These are phyloP conservation scores for Fusarium illudens DNA, from an alignment of 2,329 filamentous ascomycete species.

Conservation along the genomic window DNA sequence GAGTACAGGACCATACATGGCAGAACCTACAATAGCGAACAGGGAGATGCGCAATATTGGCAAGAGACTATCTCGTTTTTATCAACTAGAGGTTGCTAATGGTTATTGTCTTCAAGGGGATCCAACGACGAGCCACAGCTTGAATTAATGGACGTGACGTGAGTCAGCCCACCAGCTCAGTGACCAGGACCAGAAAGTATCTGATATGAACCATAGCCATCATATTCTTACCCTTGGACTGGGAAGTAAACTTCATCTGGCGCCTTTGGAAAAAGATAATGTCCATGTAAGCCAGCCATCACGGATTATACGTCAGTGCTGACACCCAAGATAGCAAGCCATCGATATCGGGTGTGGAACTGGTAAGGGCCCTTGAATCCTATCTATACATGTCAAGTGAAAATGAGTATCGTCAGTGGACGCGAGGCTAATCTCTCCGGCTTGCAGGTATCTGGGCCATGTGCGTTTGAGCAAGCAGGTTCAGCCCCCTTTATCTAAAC, in stretches of 20 bases:
- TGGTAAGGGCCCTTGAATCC: conserved; percentile 45
- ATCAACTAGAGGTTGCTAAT: not conserved
- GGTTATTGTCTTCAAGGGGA: conserved; percentile 13
- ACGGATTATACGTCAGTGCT: not conserved
- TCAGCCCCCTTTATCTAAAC: not conserved
- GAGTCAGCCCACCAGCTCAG: fast-evolving
- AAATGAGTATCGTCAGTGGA: fast-evolving
- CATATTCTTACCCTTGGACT: conserved; percentile 35
- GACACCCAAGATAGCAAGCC: conserved; percentile 10
- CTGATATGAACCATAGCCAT: conserved; percentile 12
- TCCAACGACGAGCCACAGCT: conserved; percentile 36
- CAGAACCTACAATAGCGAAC: conserved; percentile 36
- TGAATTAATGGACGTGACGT: conserved; percentile 38
- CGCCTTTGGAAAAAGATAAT: conserved; percentile 35
- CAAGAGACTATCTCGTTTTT: not conserved
- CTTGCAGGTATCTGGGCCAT: conserved; percentile 55
- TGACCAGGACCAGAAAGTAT: not conserved
- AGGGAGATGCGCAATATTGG: conserved; percentile 41
- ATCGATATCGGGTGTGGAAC: conserved; percentile 67
- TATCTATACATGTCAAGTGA: too few relatives aligned
- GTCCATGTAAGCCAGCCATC: conserved; percentile 20
- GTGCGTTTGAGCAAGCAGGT: conserved; percentile 45
- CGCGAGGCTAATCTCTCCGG: not conserved
- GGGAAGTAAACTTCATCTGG: conserved; percentile 33
- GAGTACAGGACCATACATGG: conserved; percentile 36